Conservation (phyloP, 2,329 filamentous ascomycete species). For the Ceratocystis albifundus region DNA sequence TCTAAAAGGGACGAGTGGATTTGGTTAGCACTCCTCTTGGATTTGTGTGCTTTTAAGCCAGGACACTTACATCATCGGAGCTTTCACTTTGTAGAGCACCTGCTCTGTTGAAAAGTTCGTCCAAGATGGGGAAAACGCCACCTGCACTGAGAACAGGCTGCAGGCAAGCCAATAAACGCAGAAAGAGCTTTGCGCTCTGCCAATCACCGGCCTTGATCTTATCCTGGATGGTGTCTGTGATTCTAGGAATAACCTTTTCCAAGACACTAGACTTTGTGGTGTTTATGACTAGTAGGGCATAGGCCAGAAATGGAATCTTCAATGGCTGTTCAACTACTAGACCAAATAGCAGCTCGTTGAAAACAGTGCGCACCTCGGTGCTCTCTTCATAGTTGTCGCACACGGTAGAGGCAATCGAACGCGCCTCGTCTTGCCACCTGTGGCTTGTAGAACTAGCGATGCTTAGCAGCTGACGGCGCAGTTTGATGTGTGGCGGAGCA, state of each 20-base stretch:
- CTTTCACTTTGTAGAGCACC: conserved; percentile 86
- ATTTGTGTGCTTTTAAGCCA: too few species aligned
- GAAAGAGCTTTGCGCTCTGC: conserved; percentile 79
- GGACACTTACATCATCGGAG: conserved; percentile 67
- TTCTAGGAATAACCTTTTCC: conserved; percentile 54
- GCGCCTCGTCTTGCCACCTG: conserved; percentile 66
- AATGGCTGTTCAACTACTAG: conserved; percentile 83
- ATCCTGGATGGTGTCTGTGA: conserved; percentile 51
- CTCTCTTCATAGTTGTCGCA: conserved; percentile 78
- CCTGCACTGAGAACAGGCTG: conserved; percentile 71
- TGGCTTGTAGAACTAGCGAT: conserved; percentile 74
- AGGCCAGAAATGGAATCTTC: conserved; percentile 91
- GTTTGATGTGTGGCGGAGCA: conserved; percentile 52
- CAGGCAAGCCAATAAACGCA: conserved; percentile 81
- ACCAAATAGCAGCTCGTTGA: conserved; percentile 62
- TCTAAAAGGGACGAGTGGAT: conserved; percentile 32
- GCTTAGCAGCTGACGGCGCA: conserved; percentile 66
- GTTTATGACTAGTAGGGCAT: conserved; percentile 70
- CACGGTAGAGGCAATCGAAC: conserved; percentile 61
- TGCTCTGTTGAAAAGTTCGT: conserved; percentile 84
- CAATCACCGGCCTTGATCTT: conserved; percentile 64
- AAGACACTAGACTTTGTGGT: conserved; percentile 63
- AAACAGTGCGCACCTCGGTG: conserved; percentile 55
- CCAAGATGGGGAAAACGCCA: conserved; percentile 71
- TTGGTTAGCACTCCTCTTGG: conserved; percentile 5